Percentiles rank a stretch among this genome's conserved stretches.
These are phyloP conservation scores for Brasenia schreberi DNA, from an alignment of 164 flowering plant genomes.

Conservation along the genomic window DNA sequence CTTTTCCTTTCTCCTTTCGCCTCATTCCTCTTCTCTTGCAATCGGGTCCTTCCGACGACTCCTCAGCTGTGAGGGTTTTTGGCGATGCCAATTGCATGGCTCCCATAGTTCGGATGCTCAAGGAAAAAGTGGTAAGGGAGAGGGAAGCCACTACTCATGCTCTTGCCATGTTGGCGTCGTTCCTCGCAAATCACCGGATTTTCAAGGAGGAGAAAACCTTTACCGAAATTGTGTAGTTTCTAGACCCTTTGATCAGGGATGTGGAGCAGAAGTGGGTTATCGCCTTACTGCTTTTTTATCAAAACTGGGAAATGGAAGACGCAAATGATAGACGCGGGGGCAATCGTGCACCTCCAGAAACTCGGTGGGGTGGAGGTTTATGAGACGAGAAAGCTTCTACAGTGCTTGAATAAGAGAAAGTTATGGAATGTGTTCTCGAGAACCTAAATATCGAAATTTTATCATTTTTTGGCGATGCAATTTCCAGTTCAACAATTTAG, in stretches of 20 bases:
- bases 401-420: conserved; percentile 48
- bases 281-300: conserved; percentile 32
- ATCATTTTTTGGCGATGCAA: background rate
- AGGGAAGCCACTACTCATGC: conserved; percentile 61
- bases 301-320: conserved; percentile 58
- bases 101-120: conserved; percentile 28
- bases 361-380: conserved; percentile 64
- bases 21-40: too few species aligned
- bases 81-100: too few species aligned
- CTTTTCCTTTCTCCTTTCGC: too few species aligned
- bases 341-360: conserved; percentile 45
- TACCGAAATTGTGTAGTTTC: conserved; percentile 40
- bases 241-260: conserved; percentile 47
- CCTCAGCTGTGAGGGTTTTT: too few species aligned
- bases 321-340: conserved; percentile 68
- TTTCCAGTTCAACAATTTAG: background rate
- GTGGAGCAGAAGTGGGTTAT: conserved; percentile 58
- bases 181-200: conserved; percentile 36
- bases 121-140: conserved; percentile 67
- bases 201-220: conserved; percentile 62
- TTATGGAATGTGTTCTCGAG: conserved; percentile 72
- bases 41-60: too few species aligned
- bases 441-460: conserved; percentile 17
- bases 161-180: conserved; percentile 34
- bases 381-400: conserved; percentile 70